phyloP scores from a whole-genome alignment of 169 alveolate genomes.

The Eimeria sp. region DNA sequence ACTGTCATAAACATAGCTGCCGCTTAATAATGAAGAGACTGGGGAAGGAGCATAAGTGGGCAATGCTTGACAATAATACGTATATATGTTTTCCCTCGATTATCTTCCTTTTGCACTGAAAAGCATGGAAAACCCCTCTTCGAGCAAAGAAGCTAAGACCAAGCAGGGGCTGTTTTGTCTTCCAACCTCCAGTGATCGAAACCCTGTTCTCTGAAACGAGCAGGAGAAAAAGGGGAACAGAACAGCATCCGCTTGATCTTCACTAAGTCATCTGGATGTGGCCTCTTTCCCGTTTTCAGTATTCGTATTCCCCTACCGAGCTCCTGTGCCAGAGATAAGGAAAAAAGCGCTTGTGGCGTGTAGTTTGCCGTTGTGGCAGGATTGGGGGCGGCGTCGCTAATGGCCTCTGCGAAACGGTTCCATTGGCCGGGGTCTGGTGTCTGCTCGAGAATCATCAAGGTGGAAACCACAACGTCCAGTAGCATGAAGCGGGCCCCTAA shows the following conservation, averaged over 20 bases:
- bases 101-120: neutral
- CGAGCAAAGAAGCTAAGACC: neutral
- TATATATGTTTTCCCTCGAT: too few relatives aligned
- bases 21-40: neutral
- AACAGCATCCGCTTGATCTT: neutral
- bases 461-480: constrained; percentile 7
- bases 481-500: neutral
- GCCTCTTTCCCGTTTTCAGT: constrained; percentile 5
- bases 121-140: too few relatives aligned
- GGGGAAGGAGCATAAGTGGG: neutral
- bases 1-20: neutral
- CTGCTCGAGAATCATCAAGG: neutral
- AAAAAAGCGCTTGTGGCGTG: neutral
- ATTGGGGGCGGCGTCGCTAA: neutral
- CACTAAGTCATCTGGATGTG: neutral
- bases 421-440: neutral
- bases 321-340: neutral
- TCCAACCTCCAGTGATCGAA: constrained; percentile 10
- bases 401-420: neutral
- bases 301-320: neutral
- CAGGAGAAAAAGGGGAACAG: neutral
- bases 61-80: too few relatives aligned
- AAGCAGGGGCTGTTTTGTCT: neutral
- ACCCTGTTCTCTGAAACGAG: neutral
- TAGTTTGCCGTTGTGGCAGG: neutral